Evolutionary conservation across 768 basidiomycete species (phyloP).

Genomic region (Agaricus bisporus): DNA sequence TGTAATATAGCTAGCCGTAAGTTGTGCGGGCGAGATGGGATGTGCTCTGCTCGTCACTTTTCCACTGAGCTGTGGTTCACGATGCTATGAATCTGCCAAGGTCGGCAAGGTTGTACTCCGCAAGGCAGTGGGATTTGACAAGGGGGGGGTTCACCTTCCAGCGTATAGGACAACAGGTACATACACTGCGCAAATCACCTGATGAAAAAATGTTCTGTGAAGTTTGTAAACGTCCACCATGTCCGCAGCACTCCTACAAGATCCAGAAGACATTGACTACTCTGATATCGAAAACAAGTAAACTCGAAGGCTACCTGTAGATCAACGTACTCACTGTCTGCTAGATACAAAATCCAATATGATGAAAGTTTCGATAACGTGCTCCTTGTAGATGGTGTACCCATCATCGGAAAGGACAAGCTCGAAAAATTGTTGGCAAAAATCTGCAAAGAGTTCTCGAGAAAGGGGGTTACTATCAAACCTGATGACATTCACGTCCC

Average conservation of each 20-base stretch:
- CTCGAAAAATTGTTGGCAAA: constrained; percentile 76
- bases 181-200: constrained; percentile 9
- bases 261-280: constrained; percentile 74
- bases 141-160: not conserved
- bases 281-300: constrained; percentile 87
- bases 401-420: constrained; percentile 83
- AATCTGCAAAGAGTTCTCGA: constrained; percentile 77
- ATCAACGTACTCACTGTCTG: constrained; percentile 1
- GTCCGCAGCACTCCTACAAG: constrained; percentile 35
- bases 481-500: constrained; percentile 80
- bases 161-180: constrained; percentile 13
- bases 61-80: too few relatives aligned
- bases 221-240: constrained; percentile 26
- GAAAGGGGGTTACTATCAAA: constrained; percentile 73
- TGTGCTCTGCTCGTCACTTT: too few relatives aligned
- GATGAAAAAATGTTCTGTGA: constrained; percentile 1
- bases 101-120: too few relatives aligned
- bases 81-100: too few relatives aligned
- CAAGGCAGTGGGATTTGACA: too few relatives aligned
- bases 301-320: constrained; percentile 14
- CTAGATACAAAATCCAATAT: constrained; percentile 79
- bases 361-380: constrained; percentile 89
- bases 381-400: constrained; percentile 89
- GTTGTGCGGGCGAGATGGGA: too few relatives aligned
- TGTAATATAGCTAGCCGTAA: not conserved